Base-by-base conservation (phyloP, 208 protist genomes). In the Acanthamoeba culbertsoni region DNA sequence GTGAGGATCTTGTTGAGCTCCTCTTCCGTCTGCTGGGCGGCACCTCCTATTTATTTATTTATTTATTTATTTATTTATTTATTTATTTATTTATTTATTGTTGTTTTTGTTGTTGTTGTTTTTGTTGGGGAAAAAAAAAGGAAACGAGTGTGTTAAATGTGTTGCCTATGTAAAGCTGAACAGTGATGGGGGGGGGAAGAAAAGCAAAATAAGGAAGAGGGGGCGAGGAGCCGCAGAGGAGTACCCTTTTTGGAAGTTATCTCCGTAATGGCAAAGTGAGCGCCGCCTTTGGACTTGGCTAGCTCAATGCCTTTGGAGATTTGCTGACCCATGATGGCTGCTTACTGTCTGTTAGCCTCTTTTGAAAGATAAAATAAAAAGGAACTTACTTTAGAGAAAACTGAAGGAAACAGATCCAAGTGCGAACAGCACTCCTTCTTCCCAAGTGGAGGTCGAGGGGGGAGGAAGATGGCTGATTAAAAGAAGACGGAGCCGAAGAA, bases 251-350 rank as follows among this genome's bases (percentile, higher is more conserved):
- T 91, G 57, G 57, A 12, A 26, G 37, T 12, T 28, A 79, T 79
- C 31, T 91, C 86, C 55, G 40, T 91, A 57, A 91, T 65, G 59
- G 86, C 53, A 75, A 91, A 91, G 59, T 91, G 86, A n/a, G 86
- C 31, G 37, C 86, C 86, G 37, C 86, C 86, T 33, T 91, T 91
- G 86, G 86, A 75, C 86, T 91, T 91, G 51, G 86, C 53, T 37
- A 91, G 35, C 45, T 91, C 86, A 26, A 91, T 91, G 86, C 31
- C 86, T 40, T 91, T 91, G 31, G 86, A 91, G 45, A 91, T 73
- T 26, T 68, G 40, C 16, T 73, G 57, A 8, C 86, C 86, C 86
- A 91, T 91, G 26, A 28, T 59, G 45, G 31, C 59, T 68, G n/a
- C 59, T 68, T 63, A 26, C 18, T 4, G 59, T 68, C n/a, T 26